phyloP scores from a whole-genome alignment of 2,329 filamentous ascomycete species.

The Pseudogymnoascus sp. region DNA sequence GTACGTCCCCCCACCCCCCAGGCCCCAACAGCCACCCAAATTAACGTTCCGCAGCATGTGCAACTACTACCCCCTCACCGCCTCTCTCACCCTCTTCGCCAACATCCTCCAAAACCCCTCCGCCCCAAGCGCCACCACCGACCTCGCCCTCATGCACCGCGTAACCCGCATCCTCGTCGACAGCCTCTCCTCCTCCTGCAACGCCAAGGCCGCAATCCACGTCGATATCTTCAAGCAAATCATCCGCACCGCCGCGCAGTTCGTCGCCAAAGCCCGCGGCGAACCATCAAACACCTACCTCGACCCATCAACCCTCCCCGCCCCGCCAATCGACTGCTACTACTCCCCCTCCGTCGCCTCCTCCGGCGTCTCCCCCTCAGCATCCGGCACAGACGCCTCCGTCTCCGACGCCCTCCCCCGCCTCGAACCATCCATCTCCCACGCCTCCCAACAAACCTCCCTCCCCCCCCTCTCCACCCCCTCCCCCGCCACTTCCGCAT shows the following conservation, averaged over 20 bases:
- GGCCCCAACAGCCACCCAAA: background rate
- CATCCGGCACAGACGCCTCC: background rate
- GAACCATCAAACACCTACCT: slow-evolving; percentile 21
- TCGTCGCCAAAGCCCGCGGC: slow-evolving; percentile 5
- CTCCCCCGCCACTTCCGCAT: background rate
- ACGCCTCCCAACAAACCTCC: background rate
- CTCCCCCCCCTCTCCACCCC: background rate
- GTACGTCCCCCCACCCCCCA: background rate
- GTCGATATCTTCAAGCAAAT: background rate
- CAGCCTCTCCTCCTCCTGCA: background rate
- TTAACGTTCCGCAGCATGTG: background rate
- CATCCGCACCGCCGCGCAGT: background rate
- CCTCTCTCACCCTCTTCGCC: slow-evolving; percentile 83
- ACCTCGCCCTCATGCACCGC: slow-evolving; percentile 78
- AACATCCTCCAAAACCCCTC: slow-evolving; percentile 91
- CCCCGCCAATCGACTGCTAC: background rate
- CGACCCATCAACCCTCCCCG: background rate
- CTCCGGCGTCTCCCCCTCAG: background rate
- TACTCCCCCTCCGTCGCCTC: background rate
- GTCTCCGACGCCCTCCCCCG: background rate
- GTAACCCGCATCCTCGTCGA: slow-evolving; percentile 35
- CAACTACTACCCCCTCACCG: slow-evolving; percentile 80
- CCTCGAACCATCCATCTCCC: background rate
- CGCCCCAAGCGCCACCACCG: slow-evolving; percentile 73
- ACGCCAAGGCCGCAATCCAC: background rate